Base-by-base conservation (phyloP, 202 grass and related monocot species). In the Dendrocalamus latiflorus region DNA sequence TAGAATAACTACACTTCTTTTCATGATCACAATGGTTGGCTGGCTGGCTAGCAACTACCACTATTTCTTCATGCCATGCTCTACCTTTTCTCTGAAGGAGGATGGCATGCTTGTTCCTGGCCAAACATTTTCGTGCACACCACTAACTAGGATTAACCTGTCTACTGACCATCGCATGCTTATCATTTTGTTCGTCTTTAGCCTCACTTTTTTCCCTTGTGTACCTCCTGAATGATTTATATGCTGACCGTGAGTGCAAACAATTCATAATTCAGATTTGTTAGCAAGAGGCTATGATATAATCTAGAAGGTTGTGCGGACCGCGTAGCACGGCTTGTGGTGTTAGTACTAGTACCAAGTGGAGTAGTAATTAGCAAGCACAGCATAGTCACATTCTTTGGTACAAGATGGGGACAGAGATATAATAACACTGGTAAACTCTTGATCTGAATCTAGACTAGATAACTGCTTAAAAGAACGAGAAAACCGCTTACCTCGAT, bases 91-190 rank as follows among this genome's bases (percentile, higher is more conserved):
- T 15, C 36, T 80, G 37, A 66, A 6, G 47, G 58, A 38, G 76
- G 18, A 66, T 26, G 59, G 57, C 83, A 89, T 82, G 83, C 72
- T 47, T 89, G 88, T 53, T 43, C 74, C 72, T 58, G 37, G 55
- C 74, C 65, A 48, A 15, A 44, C 58, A 66, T 17, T 78, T 64
- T 65, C 57, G 33, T 67, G 25, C 38, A 21, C 49, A 25, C 38
- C 84, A 56, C 68, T 55, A 36, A 72, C 59, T 30, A 34, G 44
- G 76, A 68, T 66, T 81, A 89, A 70, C 4, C 11, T 58, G 63
- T 3, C 48, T 59, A 13, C 30, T 69, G 24, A 53, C 36, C 82
- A 77, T 73, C 41, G 33, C 78, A 18, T 86, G 18, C 33, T 73
- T 15, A 74, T 61, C 78, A 51, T 86, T 60, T 1, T 82, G 72